Base-by-base conservation (phyloP, 805 yeast species). In the Kodamaea fukazawae region DNA sequence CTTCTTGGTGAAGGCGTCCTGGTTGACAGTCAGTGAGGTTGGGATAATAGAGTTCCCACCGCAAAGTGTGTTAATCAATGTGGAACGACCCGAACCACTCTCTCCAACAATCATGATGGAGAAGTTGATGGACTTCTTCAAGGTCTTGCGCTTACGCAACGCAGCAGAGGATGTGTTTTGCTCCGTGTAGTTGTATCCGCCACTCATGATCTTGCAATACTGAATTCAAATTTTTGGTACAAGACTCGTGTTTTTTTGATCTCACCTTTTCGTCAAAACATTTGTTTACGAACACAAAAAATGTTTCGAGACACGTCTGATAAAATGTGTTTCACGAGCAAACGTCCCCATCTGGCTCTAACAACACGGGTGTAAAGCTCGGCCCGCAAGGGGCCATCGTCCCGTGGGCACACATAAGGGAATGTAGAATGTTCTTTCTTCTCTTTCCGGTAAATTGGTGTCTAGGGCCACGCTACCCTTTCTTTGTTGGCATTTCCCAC, bases 51-150 rank as follows among this genome's bases (percentile, higher is more conserved):
- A 53, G 50, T 84, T 81, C 48, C 89, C 93, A 44, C 86, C 96
- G 66, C 96, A 89, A 39, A 89, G 71, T 27, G 95, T 84, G 67
- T 90, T 89, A 59, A 90, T 86, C 54, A 89, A 83, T 4, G 96
- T 89, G n/a, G 96, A 84, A 59, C 96, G 77, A 12, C 96, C 96
- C 33, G 81, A 69, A 2, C 97, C 97, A 34, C 83, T 78, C 57
- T 86, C 84, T 31, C 96, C 97, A 41, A 87, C 82, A 28, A 86
- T 81, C 91, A 89, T 82, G 43, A 86, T 60, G 15, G 95, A 83
- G 70, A 89, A 87, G 55, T 86, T 86, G 67, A 86, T 79, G 25
- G 89, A 85, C 63, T 86, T 84, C 63, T 86, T 87, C 62, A 86
- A 68, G 36, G 81, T 83, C 68, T 86, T 86, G 59, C 86, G 79